Base-by-base conservation (phyloP, 257 asterid genomes). In the Ophiorrhiza pumila region DNA sequence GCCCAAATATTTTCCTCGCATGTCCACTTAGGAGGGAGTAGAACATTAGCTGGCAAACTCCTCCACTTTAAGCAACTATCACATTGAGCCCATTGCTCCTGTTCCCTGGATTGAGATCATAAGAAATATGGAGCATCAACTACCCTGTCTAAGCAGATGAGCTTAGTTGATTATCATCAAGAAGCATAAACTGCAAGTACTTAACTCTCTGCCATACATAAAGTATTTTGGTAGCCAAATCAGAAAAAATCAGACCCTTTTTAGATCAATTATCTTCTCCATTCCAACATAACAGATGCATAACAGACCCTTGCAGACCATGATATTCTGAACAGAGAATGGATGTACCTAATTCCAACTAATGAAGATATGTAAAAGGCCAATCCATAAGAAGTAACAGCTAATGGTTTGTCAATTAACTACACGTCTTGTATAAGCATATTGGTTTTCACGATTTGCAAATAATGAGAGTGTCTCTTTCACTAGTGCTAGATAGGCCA, bases 21-120 rank as follows among this genome's bases (percentile, higher is more conserved):
- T 79, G 87, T 88, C 98, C 98, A 93, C 79, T 81, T 87, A 68
- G 96, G 84, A 74, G 98, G 97, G 65, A 93, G 91, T 76, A 91
- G 91, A 79, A 88, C 71, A 84, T 88, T 91, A 61, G 81, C 71
- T 1, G 96, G 92, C 72, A 93, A 60, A 77, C 87, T 89, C 75
- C 97, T 82, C 97, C 96, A 93, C 81, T 87, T 91, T 34, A 78
- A 87, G 88, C 98, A 93, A 80, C 80, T 80, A 80, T 93, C 96
- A 53, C 98, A 93, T 76, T 89, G 97, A 83, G 87, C 77, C 98
- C 97, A 93, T 81, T 93, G 98, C 80, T 93, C 97, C 46, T 85
- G 90, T 82, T 89, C 91, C 87, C 98, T 93, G 81, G 56, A 56
- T 72, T 34, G 32, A 66, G 35, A 35, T 37, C 65, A 75, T 29